Conservation (phyloP, 352 stramenopile species). For the Bremia lactucae region DNA sequence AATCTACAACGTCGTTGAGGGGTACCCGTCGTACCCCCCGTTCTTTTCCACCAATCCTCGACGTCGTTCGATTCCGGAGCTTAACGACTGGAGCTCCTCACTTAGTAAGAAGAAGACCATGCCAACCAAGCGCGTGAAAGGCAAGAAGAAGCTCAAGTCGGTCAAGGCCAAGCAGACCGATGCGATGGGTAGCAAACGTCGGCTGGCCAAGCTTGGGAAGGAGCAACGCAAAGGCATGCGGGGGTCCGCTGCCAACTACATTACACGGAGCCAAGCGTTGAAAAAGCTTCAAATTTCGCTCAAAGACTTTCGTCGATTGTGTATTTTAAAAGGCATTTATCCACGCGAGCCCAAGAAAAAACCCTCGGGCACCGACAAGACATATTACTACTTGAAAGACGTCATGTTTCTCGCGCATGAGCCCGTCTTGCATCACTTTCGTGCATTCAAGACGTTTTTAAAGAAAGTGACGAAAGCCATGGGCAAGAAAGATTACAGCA, state of each 20-base stretch:
- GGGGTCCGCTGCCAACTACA: slow-evolving; percentile 89
- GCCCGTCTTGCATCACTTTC: slow-evolving; percentile 97
- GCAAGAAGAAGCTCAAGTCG: slow-evolving; percentile 87
- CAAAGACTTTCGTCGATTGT: slow-evolving; percentile 97
- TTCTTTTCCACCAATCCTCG: slow-evolving; percentile 17
- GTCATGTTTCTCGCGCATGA: slow-evolving; percentile 96
- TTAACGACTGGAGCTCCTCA: slow-evolving; percentile 8
- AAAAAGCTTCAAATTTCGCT: slow-evolving; percentile 94
- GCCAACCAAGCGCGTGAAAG: slow-evolving; percentile 81
- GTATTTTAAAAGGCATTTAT: slow-evolving; percentile 99
- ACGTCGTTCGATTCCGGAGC: neutral
- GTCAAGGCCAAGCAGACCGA: slow-evolving; percentile 85
- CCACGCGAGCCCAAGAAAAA: slow-evolving; percentile 94
- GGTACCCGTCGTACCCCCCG: too few species aligned
- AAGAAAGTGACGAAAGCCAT: slow-evolving; percentile 91
- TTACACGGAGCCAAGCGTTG: slow-evolving; percentile 90
- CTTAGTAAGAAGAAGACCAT: too few species aligned
- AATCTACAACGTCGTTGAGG: slow-evolving; percentile 4
- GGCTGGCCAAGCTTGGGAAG: slow-evolving; percentile 74
- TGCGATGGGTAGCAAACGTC: slow-evolving; percentile 72
- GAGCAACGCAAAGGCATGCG: slow-evolving; percentile 78
- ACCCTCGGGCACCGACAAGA: slow-evolving; percentile 91
- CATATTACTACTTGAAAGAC: slow-evolving; percentile 99
- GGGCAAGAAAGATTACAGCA: slow-evolving; percentile 74
- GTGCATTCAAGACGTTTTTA: slow-evolving; percentile 97